A percentile compares a stretch with the other conserved stretches of the same genome.
These are phyloP conservation scores for Talaromyces thailandensis DNA, from an alignment of 495 filamentous ascomycete species.

Conservation along the genomic window DNA sequence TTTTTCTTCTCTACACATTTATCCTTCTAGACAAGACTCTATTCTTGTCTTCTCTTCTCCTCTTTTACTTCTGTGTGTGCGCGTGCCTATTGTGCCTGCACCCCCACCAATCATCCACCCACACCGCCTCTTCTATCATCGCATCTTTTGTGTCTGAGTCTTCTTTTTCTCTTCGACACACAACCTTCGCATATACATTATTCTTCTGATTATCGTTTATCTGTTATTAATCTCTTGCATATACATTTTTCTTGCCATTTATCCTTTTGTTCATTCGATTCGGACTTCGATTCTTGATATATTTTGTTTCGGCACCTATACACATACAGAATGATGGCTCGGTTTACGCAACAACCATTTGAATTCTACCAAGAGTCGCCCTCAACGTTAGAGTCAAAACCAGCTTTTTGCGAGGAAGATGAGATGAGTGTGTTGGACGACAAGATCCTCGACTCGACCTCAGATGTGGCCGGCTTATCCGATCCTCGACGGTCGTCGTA, in stretches of 20 bases:
- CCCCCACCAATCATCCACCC: slow-evolving; percentile 11
- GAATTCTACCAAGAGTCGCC: slow-evolving; percentile 56
- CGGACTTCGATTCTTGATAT: slow-evolving; percentile 11
- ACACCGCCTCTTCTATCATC: slow-evolving; percentile 12
- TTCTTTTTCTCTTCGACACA: slow-evolving; percentile 10
- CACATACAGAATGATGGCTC: slow-evolving; percentile 27
- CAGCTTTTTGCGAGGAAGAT: slow-evolving; percentile 67
- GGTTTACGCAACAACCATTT: slow-evolving; percentile 36
- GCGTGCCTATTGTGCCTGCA: slow-evolving; percentile 12
- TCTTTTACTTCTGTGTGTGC: not conserved
- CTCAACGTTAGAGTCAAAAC: slow-evolving; percentile 51
- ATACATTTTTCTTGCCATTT: slow-evolving; percentile 7
- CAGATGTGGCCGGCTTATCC: slow-evolving; percentile 61
- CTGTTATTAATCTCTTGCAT: slow-evolving; percentile 1
- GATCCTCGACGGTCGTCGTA: slow-evolving; percentile 61
- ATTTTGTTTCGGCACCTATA: not conserved
- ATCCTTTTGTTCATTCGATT: slow-evolving; percentile 21
- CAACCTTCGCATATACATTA: slow-evolving; percentile 6
- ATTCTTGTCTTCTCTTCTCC: not conserved
- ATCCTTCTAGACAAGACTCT: not conserved
- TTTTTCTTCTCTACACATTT: not conserved
- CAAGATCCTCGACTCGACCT: slow-evolving; percentile 66
- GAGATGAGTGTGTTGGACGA: slow-evolving; percentile 77
- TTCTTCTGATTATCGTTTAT: slow-evolving; percentile 3
- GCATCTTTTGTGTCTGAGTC: slow-evolving; percentile 1